These are phyloP conservation scores for Aureoboletus auriporus DNA, from an alignment of 768 basidiomycete genomes.

Conservation along the genomic window DNA sequence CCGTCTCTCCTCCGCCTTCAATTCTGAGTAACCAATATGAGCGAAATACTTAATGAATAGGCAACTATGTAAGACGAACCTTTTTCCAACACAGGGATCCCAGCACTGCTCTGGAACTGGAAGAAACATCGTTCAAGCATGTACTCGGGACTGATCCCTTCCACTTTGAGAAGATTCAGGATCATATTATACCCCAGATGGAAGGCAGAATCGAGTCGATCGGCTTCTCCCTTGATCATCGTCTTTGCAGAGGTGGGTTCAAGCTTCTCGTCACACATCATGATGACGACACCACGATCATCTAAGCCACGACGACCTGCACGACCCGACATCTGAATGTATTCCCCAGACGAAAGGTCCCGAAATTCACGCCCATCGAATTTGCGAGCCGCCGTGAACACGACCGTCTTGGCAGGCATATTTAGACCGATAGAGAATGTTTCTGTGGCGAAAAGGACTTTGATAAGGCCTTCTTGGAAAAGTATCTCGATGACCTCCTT, in stretches of 20 bases:
- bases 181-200: slow-evolving; percentile 99
- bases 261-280: slow-evolving; percentile 99
- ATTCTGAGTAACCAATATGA: slow-evolving; percentile 45
- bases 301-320: slow-evolving; percentile 96
- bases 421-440: slow-evolving; percentile 98
- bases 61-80: slow-evolving; percentile 45
- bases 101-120: slow-evolving; percentile 94
- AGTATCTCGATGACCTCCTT: slow-evolving; percentile 99
- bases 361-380: slow-evolving; percentile 96
- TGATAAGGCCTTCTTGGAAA: slow-evolving; percentile 97
- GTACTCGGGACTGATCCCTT: slow-evolving; percentile 96
- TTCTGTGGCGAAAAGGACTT: slow-evolving; percentile 97
- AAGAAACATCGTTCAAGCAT: slow-evolving; percentile 98
- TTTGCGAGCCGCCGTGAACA: slow-evolving; percentile 93
- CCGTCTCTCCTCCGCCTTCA: slow-evolving; percentile 66
- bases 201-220: slow-evolving; percentile 95
- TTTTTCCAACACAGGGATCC: slow-evolving; percentile 80
- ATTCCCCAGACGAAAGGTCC: slow-evolving; percentile 91
- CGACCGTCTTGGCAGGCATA: slow-evolving; percentile 99
- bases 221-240: slow-evolving; percentile 98
- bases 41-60: background rate
- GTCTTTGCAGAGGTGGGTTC: slow-evolving; percentile 88
- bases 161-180: slow-evolving; percentile 96
- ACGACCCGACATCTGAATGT: slow-evolving; percentile 99
- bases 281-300: slow-evolving; percentile 97